phyloP scores from a whole-genome alignment of 2,329 filamentous ascomycete species.

The Scedosporium boydii region DNA sequence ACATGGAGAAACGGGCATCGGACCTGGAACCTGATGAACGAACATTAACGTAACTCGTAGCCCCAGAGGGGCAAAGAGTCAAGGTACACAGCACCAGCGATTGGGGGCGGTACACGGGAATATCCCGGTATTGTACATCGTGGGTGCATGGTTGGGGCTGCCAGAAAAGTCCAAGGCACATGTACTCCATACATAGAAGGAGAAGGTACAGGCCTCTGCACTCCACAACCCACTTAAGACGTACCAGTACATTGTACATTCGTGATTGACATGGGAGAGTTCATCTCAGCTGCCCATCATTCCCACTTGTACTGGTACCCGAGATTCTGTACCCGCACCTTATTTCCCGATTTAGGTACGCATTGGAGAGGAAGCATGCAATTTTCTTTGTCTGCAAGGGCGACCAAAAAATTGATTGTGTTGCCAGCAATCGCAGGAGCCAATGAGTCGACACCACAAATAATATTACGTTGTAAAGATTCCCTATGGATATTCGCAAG shows the following conservation, averaged over 20 bases:
- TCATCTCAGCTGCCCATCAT: not conserved
- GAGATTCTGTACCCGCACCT: not conserved
- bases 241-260: not conserved
- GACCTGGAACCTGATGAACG: slow-evolving; percentile 5
- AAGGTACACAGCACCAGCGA: not conserved
- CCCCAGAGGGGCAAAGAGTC: not conserved
- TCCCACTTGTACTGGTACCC: not conserved
- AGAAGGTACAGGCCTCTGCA: not conserved
- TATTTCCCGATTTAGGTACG: not conserved
- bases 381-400: too few species aligned
- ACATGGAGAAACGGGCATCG: slow-evolving; percentile 1
- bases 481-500: too few species aligned
- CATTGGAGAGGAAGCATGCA: too few species aligned
- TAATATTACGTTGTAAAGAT: not conserved
- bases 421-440: too few species aligned
- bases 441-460: not conserved
- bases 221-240: not conserved
- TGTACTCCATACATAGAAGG: not conserved
- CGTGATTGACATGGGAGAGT: not conserved
- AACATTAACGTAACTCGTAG: not conserved
- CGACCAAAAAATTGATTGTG: too few species aligned
- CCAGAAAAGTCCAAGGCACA: not conserved
- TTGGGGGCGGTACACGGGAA: not conserved
- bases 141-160: not conserved
- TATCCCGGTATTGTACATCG: not conserved